Evolutionary conservation across 257 asterid genomes (phyloP).

Genomic region (Fraxinus americana): DNA sequence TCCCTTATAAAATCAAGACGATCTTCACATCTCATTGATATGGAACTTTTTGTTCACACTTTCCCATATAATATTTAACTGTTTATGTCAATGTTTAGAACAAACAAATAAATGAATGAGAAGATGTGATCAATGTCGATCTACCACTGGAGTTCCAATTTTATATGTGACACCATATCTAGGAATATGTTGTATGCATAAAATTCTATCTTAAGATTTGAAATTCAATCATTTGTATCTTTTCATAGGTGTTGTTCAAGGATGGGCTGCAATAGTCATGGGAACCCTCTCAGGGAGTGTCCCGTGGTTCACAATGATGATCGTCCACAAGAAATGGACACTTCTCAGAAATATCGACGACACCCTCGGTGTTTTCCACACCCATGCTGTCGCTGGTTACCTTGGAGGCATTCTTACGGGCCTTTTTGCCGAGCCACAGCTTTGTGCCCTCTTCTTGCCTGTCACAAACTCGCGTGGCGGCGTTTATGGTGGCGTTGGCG

Average conservation of each 20-base stretch:
- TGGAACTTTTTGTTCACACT: too few relatives aligned
- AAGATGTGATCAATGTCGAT: too few relatives aligned
- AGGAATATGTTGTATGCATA: neutral
- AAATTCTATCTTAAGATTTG: neutral
- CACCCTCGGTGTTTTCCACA: slow-evolving; percentile 73
- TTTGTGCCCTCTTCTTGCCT: slow-evolving; percentile 56
- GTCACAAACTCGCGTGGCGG: slow-evolving; percentile 65
- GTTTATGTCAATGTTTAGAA: too few relatives aligned
- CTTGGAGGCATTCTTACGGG: slow-evolving; percentile 70
- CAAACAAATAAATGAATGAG: too few relatives aligned
- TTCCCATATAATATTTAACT: too few relatives aligned
- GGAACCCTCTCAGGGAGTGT: slow-evolving; percentile 68
- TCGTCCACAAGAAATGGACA: slow-evolving; percentile 56
- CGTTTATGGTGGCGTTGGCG: slow-evolving; percentile 59
- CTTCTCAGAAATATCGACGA: slow-evolving; percentile 66
- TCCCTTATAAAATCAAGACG: too few relatives aligned
- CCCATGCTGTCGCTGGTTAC: slow-evolving; percentile 68
- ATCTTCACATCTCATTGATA: too few relatives aligned
- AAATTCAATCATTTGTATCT: neutral
- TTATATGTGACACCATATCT: too few relatives aligned
- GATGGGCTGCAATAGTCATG: slow-evolving; percentile 72
- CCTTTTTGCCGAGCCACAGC: slow-evolving; percentile 58
- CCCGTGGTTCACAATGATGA: slow-evolving; percentile 79
- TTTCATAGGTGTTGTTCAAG: slow-evolving; percentile 55
- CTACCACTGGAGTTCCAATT: too few relatives aligned